Base-by-base conservation (phyloP, 495 filamentous ascomycete genomes). In the Podospora pseudoanserina region DNA sequence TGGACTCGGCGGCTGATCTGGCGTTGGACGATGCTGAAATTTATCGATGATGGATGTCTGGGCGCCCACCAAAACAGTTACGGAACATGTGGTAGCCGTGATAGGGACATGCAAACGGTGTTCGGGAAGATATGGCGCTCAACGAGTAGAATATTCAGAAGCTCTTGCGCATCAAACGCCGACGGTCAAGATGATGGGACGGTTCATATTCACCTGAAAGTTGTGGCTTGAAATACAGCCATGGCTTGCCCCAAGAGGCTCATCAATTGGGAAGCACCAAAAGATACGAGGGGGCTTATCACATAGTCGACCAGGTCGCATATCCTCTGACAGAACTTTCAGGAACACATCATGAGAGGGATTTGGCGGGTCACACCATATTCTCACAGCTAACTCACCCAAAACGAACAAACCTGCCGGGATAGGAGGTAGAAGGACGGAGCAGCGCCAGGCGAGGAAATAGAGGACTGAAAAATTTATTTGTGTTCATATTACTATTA, bases 1-100 rank as follows among this genome's bases (percentile, higher is more conserved):
- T 72, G 9, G 80, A 81, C 60, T 60, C 64, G 5, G 69, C 68
- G 7, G 63, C 65, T 20, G 72, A 76, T 16, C 56, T 69, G 19
- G 66, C 68, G 0, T 66, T 79, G 65, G 76, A 75, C 15, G 70
- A 74, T 7, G 61, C 54, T 28, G 68, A 70, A 27, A 26, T 66
- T 27, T 28, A 28, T 5, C 26, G 59, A 18, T 61, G 15, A 49
- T 49, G 39, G 39, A 49, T 49, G 4, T 7, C 39, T 49, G 15
- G 39, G 13, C 39, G 13, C 39, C 39, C 39, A 49, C 15, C 0
- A 49, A 11, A 49, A 49, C 9, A 49, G 15, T 13, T 13, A 49
- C 2, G 39, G 39, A 2, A 49, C 9, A 49, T 11, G 15, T 49
- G 5, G 9, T 16, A 11, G 9, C 9, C 39, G 39, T 49, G 39